A percentile compares a stretch with the other conserved stretches of the same genome.
These are phyloP conservation scores for Nakazawaea holstii DNA, from an alignment of 805 yeast species.

Conservation along the genomic window DNA sequence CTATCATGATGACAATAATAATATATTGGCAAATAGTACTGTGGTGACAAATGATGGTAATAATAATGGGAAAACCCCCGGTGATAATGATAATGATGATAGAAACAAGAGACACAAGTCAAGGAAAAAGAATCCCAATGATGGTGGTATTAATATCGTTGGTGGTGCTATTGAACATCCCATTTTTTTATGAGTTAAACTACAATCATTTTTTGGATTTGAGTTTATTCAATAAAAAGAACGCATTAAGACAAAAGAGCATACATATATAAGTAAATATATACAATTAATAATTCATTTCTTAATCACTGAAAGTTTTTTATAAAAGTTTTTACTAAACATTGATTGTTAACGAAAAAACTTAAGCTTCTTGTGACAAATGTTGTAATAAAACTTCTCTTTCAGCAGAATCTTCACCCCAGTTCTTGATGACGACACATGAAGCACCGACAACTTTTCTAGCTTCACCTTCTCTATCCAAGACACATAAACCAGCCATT, in stretches of 20 bases:
- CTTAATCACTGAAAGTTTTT: too few species aligned
- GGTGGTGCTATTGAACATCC: conserved; percentile 43
- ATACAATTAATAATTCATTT: too few species aligned
- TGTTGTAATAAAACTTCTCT: conserved; percentile 93
- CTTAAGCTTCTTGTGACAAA: conserved; percentile 51
- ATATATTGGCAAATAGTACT: background rate
- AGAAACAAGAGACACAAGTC: background rate
- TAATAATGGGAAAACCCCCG: background rate
- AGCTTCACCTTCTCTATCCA: conserved; percentile 99
- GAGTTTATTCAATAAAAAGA: background rate
- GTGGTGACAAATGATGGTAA: background rate
- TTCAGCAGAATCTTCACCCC: conserved; percentile 99
- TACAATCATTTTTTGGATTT: background rate
- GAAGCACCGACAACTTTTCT: conserved; percentile 99
- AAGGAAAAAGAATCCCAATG: conserved; percentile 15
- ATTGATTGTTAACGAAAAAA: too few species aligned
- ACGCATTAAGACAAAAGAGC: background rate
- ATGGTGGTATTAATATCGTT: conserved; percentile 25
- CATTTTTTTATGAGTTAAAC: conserved; percentile 26
- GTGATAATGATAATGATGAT: background rate
- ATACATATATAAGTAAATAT: too few species aligned
- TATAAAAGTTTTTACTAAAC: too few species aligned
- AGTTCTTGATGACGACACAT: conserved; percentile 98
- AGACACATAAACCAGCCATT: conserved; percentile 99
- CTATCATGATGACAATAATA: background rate